Percentiles rank a stretch among this genome's conserved stretches.
phyloP scores from a whole-genome alignment of 176 grass and related monocot species.

The maize (Zea mays) region Zm-B73-REFERENCE-NAM-5.0 NC_050101.1:47117001-47117500 shows the following conservation, averaged over 20 bases:
- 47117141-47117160: neutral
- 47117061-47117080: too few relatives aligned
- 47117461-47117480: neutral
- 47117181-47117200: neutral
- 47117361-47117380: neutral
- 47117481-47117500: neutral
- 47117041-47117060: neutral
- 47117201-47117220: neutral
- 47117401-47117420: neutral
- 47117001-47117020: neutral
- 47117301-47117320: neutral
- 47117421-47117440: neutral
- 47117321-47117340: neutral
- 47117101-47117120: neutral
- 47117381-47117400: constrained; percentile 1
- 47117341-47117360: neutral
- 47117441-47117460: neutral
- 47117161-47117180: neutral
- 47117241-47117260: neutral
- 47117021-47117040: neutral
- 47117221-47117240: neutral
- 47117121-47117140: neutral
- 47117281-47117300: neutral
- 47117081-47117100: too few relatives aligned
- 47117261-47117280: neutral